Evolutionary conservation across 371 early-diverging fungal species (phyloP).

Genomic region (Rhizomucor miehei): DNA sequence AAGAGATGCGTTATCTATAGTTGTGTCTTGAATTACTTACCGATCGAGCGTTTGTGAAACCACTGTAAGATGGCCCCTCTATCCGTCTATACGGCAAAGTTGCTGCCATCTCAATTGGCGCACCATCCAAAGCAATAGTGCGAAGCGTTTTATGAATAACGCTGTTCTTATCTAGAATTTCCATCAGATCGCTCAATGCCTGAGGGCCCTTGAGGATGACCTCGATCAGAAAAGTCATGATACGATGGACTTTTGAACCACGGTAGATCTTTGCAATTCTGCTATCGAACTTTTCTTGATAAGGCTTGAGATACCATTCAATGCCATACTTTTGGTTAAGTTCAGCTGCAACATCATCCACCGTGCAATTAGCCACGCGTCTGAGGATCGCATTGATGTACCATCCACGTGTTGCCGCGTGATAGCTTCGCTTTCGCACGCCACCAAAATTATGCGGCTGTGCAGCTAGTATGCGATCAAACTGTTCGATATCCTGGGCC

Average conservation of each 20-base stretch:
- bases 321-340: conserved; percentile 38
- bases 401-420: conserved; percentile 69
- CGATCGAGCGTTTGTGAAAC: conserved; percentile 59
- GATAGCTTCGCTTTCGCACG: conserved; percentile 51
- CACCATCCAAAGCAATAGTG: neutral
- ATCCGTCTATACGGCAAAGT: conserved; percentile 4
- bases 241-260: neutral
- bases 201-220: neutral
- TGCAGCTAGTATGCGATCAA: conserved; percentile 44
- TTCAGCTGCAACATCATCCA: conserved; percentile 56
- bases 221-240: neutral
- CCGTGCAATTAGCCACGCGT: conserved; percentile 51
- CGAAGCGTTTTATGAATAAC: neutral
- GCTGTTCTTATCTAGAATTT: neutral
- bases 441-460: conserved; percentile 69
- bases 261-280: conserved; percentile 3
- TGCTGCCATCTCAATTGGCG: neutral
- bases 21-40: conserved; percentile 28
- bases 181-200: neutral
- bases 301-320: conserved; percentile 56
- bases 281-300: conserved; percentile 7
- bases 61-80: conserved; percentile 38
- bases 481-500: conserved; percentile 25
- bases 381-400: conserved; percentile 69
- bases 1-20: neutral